Conservation (phyloP, 2,329 filamentous ascomycete species). For the Xylaria sp. region DNA sequence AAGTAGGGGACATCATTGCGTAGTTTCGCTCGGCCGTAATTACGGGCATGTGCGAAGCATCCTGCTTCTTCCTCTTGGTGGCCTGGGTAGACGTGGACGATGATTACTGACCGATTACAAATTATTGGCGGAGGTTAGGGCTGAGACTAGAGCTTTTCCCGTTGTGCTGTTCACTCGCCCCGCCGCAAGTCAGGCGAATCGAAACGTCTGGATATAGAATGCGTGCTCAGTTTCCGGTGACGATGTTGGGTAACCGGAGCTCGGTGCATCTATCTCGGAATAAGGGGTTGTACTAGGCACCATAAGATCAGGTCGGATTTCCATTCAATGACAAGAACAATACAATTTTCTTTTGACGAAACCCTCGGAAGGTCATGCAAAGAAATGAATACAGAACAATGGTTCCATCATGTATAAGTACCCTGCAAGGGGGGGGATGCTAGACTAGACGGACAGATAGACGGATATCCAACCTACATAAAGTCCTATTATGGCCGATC, state of each 20-base stretch:
- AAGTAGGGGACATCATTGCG: slow-evolving; percentile 20
- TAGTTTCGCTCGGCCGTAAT: neutral
- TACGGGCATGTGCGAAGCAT: neutral
- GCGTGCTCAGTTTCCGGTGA: neutral
- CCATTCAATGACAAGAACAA: too few species aligned
- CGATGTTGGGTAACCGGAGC: neutral
- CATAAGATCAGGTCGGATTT: too few species aligned
- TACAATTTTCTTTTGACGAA: too few species aligned
- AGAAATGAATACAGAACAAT: too few species aligned
- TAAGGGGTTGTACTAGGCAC: too few species aligned
- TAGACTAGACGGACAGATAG: too few species aligned
- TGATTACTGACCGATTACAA: slow-evolving; percentile 23
- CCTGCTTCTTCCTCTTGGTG: neutral
- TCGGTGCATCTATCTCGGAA: neutral
- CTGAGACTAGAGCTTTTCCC: neutral
- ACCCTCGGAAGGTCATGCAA: too few species aligned
- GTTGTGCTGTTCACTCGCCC: neutral
- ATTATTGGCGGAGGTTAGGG: slow-evolving; percentile 1
- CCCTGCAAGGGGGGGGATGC: too few species aligned
- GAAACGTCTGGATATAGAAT: neutral
- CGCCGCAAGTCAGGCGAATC: neutral
- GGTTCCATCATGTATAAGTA: too few species aligned
- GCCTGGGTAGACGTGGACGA: neutral
- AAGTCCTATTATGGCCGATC: neutral
- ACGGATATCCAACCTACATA: too few species aligned